Evolutionary conservation across 2,329 filamentous ascomycete species (phyloP).

Genomic region (Aspergillus aculeatinus): DNA sequence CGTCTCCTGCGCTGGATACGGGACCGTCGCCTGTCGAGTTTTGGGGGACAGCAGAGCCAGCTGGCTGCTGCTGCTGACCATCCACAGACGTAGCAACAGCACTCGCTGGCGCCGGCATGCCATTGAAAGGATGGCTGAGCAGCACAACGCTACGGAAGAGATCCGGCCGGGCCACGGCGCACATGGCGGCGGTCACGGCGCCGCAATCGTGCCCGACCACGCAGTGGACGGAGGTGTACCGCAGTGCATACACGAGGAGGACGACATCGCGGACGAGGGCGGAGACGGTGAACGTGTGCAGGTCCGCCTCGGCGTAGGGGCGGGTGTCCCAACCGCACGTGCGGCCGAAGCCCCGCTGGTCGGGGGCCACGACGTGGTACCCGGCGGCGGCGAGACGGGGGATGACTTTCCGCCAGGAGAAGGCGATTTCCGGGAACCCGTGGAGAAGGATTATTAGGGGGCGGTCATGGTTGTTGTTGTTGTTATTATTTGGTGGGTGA

Average conservation of each 20-base stretch:
- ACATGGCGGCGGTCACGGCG: slow-evolving; percentile 59
- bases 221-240: slow-evolving; percentile 58
- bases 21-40: too few relatives aligned
- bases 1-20: slow-evolving; percentile 25
- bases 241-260: slow-evolving; percentile 60
- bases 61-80: neutral
- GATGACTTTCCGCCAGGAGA: slow-evolving; percentile 67
- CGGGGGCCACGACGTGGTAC: slow-evolving; percentile 66
- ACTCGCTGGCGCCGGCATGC: slow-evolving; percentile 44
- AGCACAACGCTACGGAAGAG: slow-evolving; percentile 62
- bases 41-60: too few relatives aligned
- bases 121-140: slow-evolving; percentile 66
- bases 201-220: slow-evolving; percentile 69
- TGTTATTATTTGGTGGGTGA: slow-evolving; percentile 23
- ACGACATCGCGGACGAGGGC: slow-evolving; percentile 63
- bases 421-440: slow-evolving; percentile 68
- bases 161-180: slow-evolving; percentile 63
- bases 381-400: slow-evolving; percentile 58
- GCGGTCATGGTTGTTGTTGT: slow-evolving; percentile 34
- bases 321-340: slow-evolving; percentile 61
- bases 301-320: slow-evolving; percentile 53
- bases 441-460: slow-evolving; percentile 64
- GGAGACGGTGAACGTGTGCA: slow-evolving; percentile 58
- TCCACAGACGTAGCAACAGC: neutral
- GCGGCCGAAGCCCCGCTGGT: slow-evolving; percentile 67